A percentile compares a stretch with the other conserved stretches of the same genome.
phyloP scores from a whole-genome alignment of 2,329 filamentous ascomycete genomes.

The Pseudopyrenochaeta lycopersici region DNA sequence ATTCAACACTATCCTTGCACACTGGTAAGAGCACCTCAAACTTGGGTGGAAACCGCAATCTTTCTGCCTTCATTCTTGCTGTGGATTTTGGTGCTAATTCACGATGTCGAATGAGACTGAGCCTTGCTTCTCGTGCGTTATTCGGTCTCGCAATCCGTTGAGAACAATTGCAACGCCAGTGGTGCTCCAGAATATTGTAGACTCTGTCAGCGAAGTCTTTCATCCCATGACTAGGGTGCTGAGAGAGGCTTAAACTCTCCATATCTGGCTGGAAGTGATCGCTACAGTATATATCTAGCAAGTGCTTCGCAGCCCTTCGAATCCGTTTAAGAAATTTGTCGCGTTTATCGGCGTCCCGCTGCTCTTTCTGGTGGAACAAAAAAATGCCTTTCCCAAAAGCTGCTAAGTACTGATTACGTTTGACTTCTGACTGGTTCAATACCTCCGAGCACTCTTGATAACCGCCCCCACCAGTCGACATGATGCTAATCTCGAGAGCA shows the following conservation, averaged over 20 bases:
- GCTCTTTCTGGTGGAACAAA: neutral
- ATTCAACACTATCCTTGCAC: neutral
- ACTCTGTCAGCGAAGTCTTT: neutral
- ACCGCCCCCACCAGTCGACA: neutral
- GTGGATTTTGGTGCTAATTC: neutral
- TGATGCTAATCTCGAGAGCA: neutral
- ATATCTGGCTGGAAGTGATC: neutral
- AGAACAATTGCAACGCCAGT: conserved; percentile 1
- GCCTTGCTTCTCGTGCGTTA: neutral
- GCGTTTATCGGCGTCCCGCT: neutral
- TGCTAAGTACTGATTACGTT: neutral
- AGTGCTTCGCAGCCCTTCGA: neutral
- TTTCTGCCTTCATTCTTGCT: neutral
- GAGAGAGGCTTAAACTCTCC: neutral
- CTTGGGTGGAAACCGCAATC: neutral
- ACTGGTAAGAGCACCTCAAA: neutral
- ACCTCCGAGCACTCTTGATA: neutral
- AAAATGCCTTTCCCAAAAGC: neutral
- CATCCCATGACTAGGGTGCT: conserved; percentile 3
- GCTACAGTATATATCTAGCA: neutral
- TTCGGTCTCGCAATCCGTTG: neutral
- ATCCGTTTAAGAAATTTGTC: conserved; percentile 1
- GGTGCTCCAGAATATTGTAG: neutral
- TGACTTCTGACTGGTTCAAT: neutral
- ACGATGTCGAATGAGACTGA: neutral